phyloP scores from a whole-genome alignment of 1,284 basidiomycete genomes.

The Stygiomarasmius scandens region DNA sequence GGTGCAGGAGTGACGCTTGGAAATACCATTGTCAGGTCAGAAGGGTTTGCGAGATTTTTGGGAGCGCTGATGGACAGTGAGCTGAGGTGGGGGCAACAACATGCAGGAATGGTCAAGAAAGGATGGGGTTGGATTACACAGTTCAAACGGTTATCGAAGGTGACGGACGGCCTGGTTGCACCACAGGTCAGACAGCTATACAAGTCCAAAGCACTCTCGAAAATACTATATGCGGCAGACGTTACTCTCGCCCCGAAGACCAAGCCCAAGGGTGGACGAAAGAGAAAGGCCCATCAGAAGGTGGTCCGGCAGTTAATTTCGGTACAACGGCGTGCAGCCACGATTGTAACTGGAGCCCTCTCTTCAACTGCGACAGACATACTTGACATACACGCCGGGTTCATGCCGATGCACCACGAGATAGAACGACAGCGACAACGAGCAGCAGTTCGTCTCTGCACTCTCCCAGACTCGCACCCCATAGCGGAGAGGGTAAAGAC shows the following conservation, averaged over 20 bases:
- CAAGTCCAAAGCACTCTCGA: not conserved
- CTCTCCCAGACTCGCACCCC: not conserved
- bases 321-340: conserved; percentile 1
- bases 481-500: not conserved
- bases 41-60: not conserved
- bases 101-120: not conserved
- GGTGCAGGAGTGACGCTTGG: not conserved
- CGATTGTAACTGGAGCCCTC: conserved; percentile 2
- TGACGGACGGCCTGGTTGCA: not conserved
- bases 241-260: not conserved
- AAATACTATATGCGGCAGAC: conserved; percentile 4
- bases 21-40: not conserved
- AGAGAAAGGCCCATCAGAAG: not conserved
- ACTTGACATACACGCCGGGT: conserved; percentile 2
- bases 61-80: not conserved
- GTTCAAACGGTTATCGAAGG: not conserved
- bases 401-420: not conserved
- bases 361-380: conserved; percentile 1
- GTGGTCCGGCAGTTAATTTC: not conserved
- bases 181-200: not conserved
- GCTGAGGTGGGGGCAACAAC: not conserved
- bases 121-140: conserved; percentile 1
- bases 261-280: not conserved
- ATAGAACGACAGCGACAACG: not conserved
- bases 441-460: not conserved